Evolutionary conservation across 2,329 filamentous ascomycete species (phyloP).

Genomic region (Neonectria sp.): DNA sequence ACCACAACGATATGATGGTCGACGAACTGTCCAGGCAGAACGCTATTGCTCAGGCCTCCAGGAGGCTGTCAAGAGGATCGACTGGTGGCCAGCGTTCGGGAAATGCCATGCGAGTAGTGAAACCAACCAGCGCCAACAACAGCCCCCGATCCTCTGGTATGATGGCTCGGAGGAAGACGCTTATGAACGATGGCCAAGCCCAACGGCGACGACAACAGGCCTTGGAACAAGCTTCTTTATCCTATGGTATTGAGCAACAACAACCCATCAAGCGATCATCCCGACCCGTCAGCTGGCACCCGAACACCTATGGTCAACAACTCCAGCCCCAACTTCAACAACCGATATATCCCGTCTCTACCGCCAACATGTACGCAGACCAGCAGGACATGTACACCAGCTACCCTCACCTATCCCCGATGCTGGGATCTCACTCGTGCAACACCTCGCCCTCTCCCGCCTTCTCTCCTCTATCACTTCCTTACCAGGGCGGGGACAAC

Average conservation of each 20-base stretch:
- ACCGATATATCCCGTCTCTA: slow-evolving; percentile 57
- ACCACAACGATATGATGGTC: slow-evolving; percentile 58
- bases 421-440: slow-evolving; percentile 69
- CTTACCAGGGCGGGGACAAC: slow-evolving; percentile 58
- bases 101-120: slow-evolving; percentile 72
- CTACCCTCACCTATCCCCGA: slow-evolving; percentile 65
- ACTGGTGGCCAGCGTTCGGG: slow-evolving; percentile 65
- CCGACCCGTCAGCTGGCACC: slow-evolving; percentile 84
- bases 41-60: slow-evolving; percentile 61
- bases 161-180: slow-evolving; percentile 68
- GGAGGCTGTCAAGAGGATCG: slow-evolving; percentile 65
- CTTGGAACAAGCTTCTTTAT: slow-evolving; percentile 58
- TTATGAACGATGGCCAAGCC: slow-evolving; percentile 66
- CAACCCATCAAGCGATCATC: slow-evolving; percentile 52
- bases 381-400: slow-evolving; percentile 59
- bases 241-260: slow-evolving; percentile 43
- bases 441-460: slow-evolving; percentile 70
- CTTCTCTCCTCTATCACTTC: slow-evolving; percentile 68
- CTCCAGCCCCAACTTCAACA: slow-evolving; percentile 57
- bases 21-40: slow-evolving; percentile 69
- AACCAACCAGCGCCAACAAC: slow-evolving; percentile 78
- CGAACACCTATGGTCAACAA: slow-evolving; percentile 67
- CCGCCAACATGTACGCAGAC: slow-evolving; percentile 54
- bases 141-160: slow-evolving; percentile 72
- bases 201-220: slow-evolving; percentile 63